These are phyloP conservation scores for Aspergillus hiratsukae DNA, from an alignment of 2,329 filamentous ascomycete species.

Conservation along the genomic window DNA sequence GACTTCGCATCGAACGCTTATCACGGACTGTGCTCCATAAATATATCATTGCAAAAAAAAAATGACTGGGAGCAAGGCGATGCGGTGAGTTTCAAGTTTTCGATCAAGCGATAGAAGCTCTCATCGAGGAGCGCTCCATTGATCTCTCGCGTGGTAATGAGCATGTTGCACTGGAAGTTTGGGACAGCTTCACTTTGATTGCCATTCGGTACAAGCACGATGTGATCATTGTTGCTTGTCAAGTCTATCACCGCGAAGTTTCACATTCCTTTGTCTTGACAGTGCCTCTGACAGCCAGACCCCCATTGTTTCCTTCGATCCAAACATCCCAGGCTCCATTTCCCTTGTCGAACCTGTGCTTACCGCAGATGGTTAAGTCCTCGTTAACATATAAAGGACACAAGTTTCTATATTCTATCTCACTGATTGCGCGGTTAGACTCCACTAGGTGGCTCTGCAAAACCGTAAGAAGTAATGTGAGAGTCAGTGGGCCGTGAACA, in stretches of 20 bases:
- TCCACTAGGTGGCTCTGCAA: slow-evolving; percentile 52
- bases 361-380: slow-evolving; percentile 64
- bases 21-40: neutral
- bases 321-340: slow-evolving; percentile 56
- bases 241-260: neutral
- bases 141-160: too few species aligned
- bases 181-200: neutral
- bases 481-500: slow-evolving; percentile 80
- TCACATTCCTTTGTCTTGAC: slow-evolving; percentile 20
- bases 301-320: slow-evolving; percentile 59
- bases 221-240: neutral
- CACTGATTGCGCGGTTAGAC: slow-evolving; percentile 41
- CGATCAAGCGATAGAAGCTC: neutral
- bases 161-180: neutral
- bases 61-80: neutral
- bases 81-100: neutral
- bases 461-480: slow-evolving; percentile 70
- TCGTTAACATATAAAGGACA: slow-evolving; percentile 75
- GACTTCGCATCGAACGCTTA: neutral
- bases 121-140: neutral
- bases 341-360: slow-evolving; percentile 43
- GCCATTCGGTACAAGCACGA: neutral
- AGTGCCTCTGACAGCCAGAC: slow-evolving; percentile 60
- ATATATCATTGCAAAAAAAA: too few species aligned
- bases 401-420: slow-evolving; percentile 74